phyloP scores from a whole-genome alignment of 306 rosid species.

The Cotoneaster glaucophyllus region DNA sequence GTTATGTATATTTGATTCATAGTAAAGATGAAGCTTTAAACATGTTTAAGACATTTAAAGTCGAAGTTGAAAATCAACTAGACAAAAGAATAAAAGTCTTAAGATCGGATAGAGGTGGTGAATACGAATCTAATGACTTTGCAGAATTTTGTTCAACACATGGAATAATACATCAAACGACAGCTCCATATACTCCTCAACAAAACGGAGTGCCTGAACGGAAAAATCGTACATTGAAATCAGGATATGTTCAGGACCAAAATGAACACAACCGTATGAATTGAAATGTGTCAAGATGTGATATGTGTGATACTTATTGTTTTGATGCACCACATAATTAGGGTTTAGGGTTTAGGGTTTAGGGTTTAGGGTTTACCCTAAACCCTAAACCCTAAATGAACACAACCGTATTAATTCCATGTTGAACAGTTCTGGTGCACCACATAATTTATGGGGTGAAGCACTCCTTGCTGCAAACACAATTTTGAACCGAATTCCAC shows the following conservation, averaged over 20 bases:
- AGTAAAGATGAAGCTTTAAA: no score
- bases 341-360: no score
- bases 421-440: not conserved
- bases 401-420: not conserved
- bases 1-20: no score
- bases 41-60: not conserved
- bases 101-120: not conserved
- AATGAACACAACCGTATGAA: no score
- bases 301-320: no score
- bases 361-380: no score
- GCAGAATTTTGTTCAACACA: not conserved
- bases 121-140: not conserved
- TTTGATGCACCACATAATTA: no score
- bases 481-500: not conserved
- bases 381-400: no score
- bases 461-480: not conserved
- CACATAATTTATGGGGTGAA: not conserved
- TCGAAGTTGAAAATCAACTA: not conserved
- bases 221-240: not conserved
- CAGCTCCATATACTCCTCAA: not conserved
- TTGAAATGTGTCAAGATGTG: no score
- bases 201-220: not conserved
- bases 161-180: not conserved
- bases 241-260: no score
- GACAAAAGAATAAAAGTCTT: not conserved